Evolutionary conservation across 805 yeast species (phyloP), one percentile per base, ranked within the genome.

Genomic region (Wickerhamiella domercqiae): DNA sequence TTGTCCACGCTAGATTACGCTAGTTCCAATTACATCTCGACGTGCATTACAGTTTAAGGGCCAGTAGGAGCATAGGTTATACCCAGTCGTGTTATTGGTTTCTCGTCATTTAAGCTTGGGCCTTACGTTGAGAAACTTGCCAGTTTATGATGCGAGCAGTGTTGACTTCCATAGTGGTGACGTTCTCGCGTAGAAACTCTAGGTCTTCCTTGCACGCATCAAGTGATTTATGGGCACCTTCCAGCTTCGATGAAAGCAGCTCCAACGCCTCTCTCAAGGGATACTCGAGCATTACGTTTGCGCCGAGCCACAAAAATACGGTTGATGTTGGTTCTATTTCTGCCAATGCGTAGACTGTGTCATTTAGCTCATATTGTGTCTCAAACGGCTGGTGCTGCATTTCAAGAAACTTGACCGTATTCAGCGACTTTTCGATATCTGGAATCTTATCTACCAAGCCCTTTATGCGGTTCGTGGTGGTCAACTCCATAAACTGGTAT

Each of bases 81-180:
- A n/a, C n/a, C n/a, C n/a, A n/a, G n/a, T n/a, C n/a, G n/a, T n/a
- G n/a, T n/a, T n/a, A n/a, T n/a, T n/a, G n/a, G n/a, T n/a, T n/a
- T n/a, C n/a, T n/a, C n/a, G n/a, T n/a, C n/a, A n/a, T n/a, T 30
- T 14, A 30, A 17, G 19, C 21, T 17, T 30, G 22, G 16, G 35
- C 34, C 31, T 45, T 42, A 37, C 61, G 48, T 43, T 49, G 41
- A 18, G 57, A 58, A 3, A 59, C 62, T 35, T 60, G 59, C 61
- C 60, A 59, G 46, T 56, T 57, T 32, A 60, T 55, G 4, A 53
- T 54, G 46, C 98, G 70, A 1, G 98, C 96, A 14, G 94, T 83
- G 54, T 90, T 90, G 36, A 90, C 98, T 57, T 90, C 97, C 86
- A 90, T 82, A 3, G 96, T 87, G 13, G 98, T 90, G 44, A 87